Evolutionary conservation across 2,329 filamentous ascomycete species (phyloP), one percentile per base, ranked within the genome.

Genomic region (Zasmidium citrigriseum): DNA sequence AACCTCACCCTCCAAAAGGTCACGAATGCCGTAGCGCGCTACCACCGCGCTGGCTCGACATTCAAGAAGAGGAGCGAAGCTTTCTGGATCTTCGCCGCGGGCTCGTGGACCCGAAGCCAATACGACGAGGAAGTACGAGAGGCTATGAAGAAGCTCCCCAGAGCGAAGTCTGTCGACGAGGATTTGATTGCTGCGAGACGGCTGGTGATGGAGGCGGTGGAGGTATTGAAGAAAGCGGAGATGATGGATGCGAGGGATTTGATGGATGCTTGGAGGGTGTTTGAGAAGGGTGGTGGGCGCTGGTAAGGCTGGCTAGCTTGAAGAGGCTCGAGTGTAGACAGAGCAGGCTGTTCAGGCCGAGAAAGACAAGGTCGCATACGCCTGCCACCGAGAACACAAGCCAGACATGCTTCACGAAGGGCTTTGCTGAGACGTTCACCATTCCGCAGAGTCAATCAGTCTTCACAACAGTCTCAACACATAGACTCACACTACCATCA

Each of bases 31-130:
- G 54, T 65, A 24, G 60, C 65, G 1, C 58, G 41, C 12, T 49
- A 63, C 16, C 51, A 59, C 29, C 63, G 58, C n/a, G 47, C 61
- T 45, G 52, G 61, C 51, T 22, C 57, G 41, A 18, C 41, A 18
- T 60, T 56, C 54, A 38, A 29, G 1, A 18, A 27, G 22, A 23
- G 21, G 46, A 58, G 54, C 25, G 65, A 67, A 44, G 51, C 52
- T 0, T 60, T 63, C 25, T 67, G 64, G 64, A 44, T 54, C 5
- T 67, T 67, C 49, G 52, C 51, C 16, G 63, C 61, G 3, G 64
- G 61, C 1, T 58, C 57, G 14, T 62, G 59, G 54, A 50, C 34
- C 1, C 25, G 63, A 21, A 22, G 45, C 7, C 29, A 23, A 18
- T 67, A 57, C 20, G 64, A 62, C 4, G 27, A 54, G 18, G 52